Base-by-base conservation (phyloP, 257 asterid species). In the Leonotis leonurus region DNA sequence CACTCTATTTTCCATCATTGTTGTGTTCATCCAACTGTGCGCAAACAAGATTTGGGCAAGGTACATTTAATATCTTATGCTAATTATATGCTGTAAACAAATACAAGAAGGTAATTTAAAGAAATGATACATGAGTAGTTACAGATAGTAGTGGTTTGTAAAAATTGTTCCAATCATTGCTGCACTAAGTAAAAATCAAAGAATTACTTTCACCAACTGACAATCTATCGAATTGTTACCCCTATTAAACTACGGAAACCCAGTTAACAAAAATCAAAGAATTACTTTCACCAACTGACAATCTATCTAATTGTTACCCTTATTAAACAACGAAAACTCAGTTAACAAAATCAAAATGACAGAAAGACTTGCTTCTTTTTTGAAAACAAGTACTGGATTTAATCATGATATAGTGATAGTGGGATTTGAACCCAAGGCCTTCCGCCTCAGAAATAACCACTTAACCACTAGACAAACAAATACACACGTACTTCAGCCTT, bases 1-100 rank as follows among this genome's bases (percentile, higher is more conserved):
- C 79, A 78, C 67, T 76, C 95, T 75, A 72, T 89, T 92, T 77
- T 86, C 97, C 93, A 89, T 89, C 96, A 92, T 75, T 54, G 90
- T 70, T 12, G 99, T 89, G 82, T 89, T 92, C 75, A 89, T 74
- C 99, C 97, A 92, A 72, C 99, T 92, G 95, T 39, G 63, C 59
- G 48, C 49, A 65, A 57, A 70, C 27, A 54, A 68, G 56, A 24
- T 9, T 33, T 10, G 46, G 0, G 49, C 3, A 6, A 45, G 26
- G 18, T 35, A 36, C 16, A 54, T 56, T 68, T 40, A 36, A 29
- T n/a, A 70, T 14, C 3, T 56, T 48, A 18, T 14, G 39, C 25
- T 33, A 41, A 55, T 65, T 14, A 33, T 45, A 51, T 20, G 33
- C 21, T 27, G 8, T 41, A n/a, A n/a, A 17, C 29, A 48, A 26